These are phyloP conservation scores for Monosporascus ibericus DNA, from an alignment of 2,329 filamentous ascomycete species.

Conservation along the genomic window DNA sequence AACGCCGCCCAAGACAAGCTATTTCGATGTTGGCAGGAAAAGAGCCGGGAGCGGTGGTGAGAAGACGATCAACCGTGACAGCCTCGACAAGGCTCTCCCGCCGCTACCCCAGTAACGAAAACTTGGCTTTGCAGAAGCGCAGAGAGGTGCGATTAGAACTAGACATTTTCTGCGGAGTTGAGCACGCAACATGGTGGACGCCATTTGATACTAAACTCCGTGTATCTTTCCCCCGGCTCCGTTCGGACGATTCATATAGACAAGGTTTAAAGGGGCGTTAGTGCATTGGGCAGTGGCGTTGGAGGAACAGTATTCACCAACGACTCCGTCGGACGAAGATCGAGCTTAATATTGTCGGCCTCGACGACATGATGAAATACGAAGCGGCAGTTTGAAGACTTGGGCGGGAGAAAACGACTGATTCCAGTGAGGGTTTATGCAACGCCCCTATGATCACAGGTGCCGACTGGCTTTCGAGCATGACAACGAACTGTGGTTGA, in stretches of 20 bases:
- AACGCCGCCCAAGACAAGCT: constrained; percentile 40
- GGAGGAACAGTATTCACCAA: background rate
- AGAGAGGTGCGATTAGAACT: no score
- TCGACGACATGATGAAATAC: no score
- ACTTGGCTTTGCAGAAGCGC: background rate
- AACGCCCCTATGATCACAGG: no score
- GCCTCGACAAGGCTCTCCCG: constrained; percentile 55
- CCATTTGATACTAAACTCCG: background rate
- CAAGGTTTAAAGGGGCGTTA: background rate
- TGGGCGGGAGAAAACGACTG: no score
- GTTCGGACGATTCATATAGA: background rate
- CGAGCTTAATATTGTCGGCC: no score
- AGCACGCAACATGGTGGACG: background rate
- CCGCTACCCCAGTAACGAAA: constrained; percentile 38
- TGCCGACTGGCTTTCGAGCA: no score
- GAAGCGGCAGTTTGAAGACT: no score
- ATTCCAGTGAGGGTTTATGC: no score
- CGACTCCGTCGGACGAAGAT: background rate
- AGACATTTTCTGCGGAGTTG: no score
- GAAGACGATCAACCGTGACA: constrained; percentile 43
- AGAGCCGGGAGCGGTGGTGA: constrained; percentile 16
- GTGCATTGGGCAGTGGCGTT: background rate
- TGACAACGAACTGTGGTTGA: no score
- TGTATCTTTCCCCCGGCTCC: background rate
- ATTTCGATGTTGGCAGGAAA: constrained; percentile 25